Percentiles rank a stretch among this genome's conserved stretches.
These are phyloP conservation scores for Guadua angustifolia DNA, from an alignment of 176 grass and related monocot genomes.

Conservation along the genomic window DNA sequence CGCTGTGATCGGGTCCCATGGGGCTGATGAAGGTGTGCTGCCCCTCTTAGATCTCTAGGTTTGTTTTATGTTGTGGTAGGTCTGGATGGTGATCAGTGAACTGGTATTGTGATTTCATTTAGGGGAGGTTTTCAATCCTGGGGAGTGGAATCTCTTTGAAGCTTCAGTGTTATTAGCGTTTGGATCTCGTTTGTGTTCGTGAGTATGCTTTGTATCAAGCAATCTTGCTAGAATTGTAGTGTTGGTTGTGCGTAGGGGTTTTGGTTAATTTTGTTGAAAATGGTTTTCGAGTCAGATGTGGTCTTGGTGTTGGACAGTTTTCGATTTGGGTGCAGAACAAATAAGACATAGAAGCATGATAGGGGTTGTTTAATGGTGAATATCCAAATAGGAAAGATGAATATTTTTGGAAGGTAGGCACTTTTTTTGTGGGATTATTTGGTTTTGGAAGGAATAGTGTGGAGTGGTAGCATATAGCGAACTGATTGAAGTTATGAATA, in stretches of 20 bases:
- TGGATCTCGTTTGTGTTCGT: neutral
- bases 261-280: neutral
- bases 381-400: neutral
- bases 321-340: slow-evolving; percentile 1
- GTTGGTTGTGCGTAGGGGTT: neutral
- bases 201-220: neutral
- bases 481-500: neutral
- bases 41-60: neutral
- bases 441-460: neutral
- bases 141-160: neutral
- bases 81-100: neutral
- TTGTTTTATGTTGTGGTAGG: neutral
- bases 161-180: neutral
- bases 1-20: neutral
- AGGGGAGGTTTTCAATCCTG: neutral
- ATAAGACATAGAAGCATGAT: neutral
- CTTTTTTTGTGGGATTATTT: neutral
- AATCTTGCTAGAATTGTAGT: neutral
- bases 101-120: neutral
- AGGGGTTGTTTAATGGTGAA: neutral
- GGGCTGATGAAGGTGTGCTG: slow-evolving; percentile 36
- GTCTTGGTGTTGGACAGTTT: neutral
- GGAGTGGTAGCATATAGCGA: neutral
- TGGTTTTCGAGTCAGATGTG: neutral
- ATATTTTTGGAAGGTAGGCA: neutral